Evolutionary conservation across 23 red algal species (phyloP), one percentile per base, ranked within the genome.

Genomic region (Agarophyton chilense): DNA sequence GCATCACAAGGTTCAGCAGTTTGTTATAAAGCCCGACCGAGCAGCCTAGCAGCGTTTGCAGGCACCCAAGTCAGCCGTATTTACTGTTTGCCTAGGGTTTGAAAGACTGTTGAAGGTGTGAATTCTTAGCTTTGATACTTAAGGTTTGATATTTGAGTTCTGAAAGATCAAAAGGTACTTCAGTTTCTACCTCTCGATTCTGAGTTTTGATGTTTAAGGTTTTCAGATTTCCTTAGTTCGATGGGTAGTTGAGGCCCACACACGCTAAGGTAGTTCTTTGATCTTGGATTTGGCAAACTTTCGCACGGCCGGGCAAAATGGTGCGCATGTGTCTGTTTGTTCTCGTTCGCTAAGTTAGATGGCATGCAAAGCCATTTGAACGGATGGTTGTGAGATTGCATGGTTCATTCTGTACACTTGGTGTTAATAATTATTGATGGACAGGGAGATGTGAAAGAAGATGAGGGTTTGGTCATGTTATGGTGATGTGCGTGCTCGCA

Each of bases 11-110:
- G 24, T 14, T 65, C 60, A 65, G 9, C 16, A 33, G 19, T 29
- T 8, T 26, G 60, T 74, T 74, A 10, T 24, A 74, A 49, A 39
- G 68, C 68, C 68, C 43, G 40, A 74, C 68, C 68, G 68, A 46
- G 68, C 68, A 74, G 68, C 68, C 68, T 74, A 74, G 68, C 68
- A 74, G 68, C 41, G 41, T 74, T 74, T 25, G 68, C 68, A 43
- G 68, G 68, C 68, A 49, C 68, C 12, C 24, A 22, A 49, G 68
- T 25, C 38, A 47, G 65, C 65, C 65, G 65, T 74, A 24, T 74
- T 74, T 74, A 74, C 68, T 74, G 68, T 43, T 49, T 29, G 4
- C 21, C 68, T 26, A 74, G 68, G 68, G n/a, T 74, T 74, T 74
- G 41, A 74, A 47, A 74, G 68, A 74, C n/a, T 13, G 4, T 74